phyloP scores from a whole-genome alignment of 805 yeast species.

The Starmerella lactis-condensi region DNA sequence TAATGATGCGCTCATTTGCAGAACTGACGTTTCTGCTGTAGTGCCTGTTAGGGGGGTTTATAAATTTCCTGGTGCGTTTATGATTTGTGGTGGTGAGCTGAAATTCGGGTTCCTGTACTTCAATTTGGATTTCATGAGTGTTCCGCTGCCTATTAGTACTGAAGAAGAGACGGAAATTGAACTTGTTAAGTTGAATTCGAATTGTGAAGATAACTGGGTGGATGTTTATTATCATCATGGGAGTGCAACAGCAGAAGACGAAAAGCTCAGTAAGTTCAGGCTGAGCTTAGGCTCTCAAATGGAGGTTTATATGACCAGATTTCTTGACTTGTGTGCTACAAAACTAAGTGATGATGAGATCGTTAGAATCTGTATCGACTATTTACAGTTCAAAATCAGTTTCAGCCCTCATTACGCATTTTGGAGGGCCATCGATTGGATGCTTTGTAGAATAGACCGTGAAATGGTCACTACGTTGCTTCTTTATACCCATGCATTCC shows the following conservation, averaged over 20 bases:
- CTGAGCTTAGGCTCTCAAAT: slow-evolving; percentile 28
- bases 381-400: too few relatives aligned
- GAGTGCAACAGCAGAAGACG: neutral
- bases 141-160: slow-evolving; percentile 2
- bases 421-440: too few relatives aligned
- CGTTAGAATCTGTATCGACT: too few relatives aligned
- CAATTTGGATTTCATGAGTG: slow-evolving; percentile 2
- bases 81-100: neutral
- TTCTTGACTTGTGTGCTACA: too few relatives aligned
- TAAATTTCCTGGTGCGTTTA: slow-evolving; percentile 4
- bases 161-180: neutral
- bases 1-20: slow-evolving; percentile 4
- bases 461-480: too few relatives aligned
- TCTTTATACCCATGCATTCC: too few relatives aligned
- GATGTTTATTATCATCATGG: neutral
- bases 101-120: slow-evolving; percentile 2
- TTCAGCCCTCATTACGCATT: too few relatives aligned
- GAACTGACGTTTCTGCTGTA: slow-evolving; percentile 4
- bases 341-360: too few relatives aligned
- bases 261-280: slow-evolving; percentile 40
- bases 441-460: too few relatives aligned
- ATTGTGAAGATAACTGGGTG: slow-evolving; percentile 5
- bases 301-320: slow-evolving; percentile 11
- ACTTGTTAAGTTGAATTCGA: neutral
- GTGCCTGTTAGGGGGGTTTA: slow-evolving; percentile 7